These are phyloP conservation scores for Hanseniaspora meyeri DNA, from an alignment of 805 yeast genomes.

Conservation along the genomic window DNA sequence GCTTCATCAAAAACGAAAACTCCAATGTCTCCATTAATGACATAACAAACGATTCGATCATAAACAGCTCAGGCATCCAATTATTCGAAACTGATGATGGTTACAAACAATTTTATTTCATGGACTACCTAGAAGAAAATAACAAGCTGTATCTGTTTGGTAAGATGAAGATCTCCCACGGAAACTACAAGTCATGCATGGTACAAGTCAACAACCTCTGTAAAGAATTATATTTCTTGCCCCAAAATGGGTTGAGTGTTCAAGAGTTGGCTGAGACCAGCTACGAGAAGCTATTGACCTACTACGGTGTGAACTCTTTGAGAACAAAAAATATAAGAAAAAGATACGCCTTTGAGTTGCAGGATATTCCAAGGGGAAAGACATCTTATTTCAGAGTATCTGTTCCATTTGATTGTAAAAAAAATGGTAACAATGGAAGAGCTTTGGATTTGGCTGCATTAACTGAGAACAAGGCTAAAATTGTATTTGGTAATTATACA, in stretches of 20 bases:
- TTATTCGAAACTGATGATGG: conserved; percentile 12
- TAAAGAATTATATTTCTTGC: conserved; percentile 68
- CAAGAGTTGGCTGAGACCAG: conserved; percentile 71
- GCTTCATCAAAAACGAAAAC: conserved; percentile 14
- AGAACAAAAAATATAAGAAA: conserved; percentile 58
- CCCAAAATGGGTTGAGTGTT: conserved; percentile 45
- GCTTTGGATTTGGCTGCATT: conserved; percentile 62
- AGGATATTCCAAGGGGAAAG: conserved; percentile 58
- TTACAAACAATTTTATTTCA: conserved; percentile 67
- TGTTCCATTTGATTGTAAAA: conserved; percentile 60
- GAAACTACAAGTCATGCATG: conserved; percentile 47
- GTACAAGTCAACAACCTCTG: conserved; percentile 58
- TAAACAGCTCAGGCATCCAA: conserved; percentile 3
- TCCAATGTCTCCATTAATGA: background rate
- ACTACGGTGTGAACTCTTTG: conserved; percentile 48
- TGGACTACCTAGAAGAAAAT: conserved; percentile 74
- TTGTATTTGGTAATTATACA: conserved; percentile 67
- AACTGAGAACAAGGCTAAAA: conserved; percentile 40
- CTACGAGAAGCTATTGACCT: conserved; percentile 47
- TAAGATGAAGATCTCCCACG: conserved; percentile 41
- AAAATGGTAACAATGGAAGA: conserved; percentile 34
- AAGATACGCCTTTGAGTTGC: conserved; percentile 81
- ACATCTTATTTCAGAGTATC: conserved; percentile 68
- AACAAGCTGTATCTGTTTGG: conserved; percentile 66
- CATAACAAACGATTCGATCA: background rate